Evolutionary conservation across 768 basidiomycete genomes (phyloP).

Genomic region (Ramaria sp.): DNA sequence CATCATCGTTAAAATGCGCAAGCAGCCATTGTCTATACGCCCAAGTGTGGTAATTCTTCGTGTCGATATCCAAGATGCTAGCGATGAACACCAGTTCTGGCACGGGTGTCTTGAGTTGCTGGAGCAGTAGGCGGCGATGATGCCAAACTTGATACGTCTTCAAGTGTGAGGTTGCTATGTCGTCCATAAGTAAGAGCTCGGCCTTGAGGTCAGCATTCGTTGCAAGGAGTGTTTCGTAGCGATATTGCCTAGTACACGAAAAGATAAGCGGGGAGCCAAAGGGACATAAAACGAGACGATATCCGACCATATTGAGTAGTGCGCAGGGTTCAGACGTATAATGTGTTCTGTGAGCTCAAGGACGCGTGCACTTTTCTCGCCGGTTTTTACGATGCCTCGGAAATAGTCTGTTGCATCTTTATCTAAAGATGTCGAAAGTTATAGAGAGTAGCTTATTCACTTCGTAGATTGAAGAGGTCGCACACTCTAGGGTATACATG

Average conservation of each 20-base stretch:
- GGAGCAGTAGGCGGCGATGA: conserved; percentile 70
- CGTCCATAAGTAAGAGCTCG: conserved; percentile 82
- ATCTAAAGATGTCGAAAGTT: conserved; percentile 37
- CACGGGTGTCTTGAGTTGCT: conserved; percentile 36
- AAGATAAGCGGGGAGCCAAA: not conserved
- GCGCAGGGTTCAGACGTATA: conserved; percentile 88
- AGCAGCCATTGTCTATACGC: conserved; percentile 94
- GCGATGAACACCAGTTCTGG: conserved; percentile 75
- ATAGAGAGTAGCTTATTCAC: not conserved
- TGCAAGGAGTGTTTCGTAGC: conserved; percentile 75
- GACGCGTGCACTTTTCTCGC: conserved; percentile 73
- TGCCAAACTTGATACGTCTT: conserved; percentile 99
- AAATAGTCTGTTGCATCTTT: conserved; percentile 91
- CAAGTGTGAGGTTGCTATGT: conserved; percentile 69
- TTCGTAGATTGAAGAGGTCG: conserved; percentile 18
- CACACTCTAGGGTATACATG: conserved; percentile 83
- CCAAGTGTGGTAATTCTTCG: conserved; percentile 99
- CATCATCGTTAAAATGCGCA: conserved; percentile 66
- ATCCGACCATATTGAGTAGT: conserved; percentile 90
- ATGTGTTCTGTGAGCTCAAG: conserved; percentile 82
- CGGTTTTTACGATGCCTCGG: conserved; percentile 65
- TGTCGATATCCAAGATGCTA: conserved; percentile 57
- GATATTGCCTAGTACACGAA: conserved; percentile 67
- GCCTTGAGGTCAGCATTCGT: conserved; percentile 55
- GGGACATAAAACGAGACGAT: not conserved